phyloP scores from a whole-genome alignment of 23 red algal species.

The Gracilaria domingensis region DNA sequence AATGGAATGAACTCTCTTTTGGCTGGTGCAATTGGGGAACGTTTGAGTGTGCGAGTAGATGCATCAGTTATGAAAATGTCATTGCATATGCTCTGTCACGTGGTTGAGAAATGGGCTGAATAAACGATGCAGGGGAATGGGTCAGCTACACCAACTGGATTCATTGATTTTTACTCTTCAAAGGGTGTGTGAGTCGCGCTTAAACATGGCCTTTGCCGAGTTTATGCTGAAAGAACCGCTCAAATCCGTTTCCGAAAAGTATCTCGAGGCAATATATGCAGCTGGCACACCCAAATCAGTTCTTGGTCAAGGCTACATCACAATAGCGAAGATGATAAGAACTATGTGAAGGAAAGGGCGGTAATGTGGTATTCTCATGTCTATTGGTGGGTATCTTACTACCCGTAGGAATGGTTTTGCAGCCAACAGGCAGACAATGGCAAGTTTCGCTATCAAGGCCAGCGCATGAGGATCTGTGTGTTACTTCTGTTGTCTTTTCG shows the following conservation, averaged over 20 bases:
- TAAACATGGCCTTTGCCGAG: neutral
- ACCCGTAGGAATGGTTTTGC: too few relatives aligned
- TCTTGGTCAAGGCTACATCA: neutral
- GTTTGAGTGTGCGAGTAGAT: conserved; percentile 51
- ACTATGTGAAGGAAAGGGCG: neutral
- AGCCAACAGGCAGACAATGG: too few relatives aligned
- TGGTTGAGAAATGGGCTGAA: conserved; percentile 46
- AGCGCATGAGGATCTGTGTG: too few relatives aligned
- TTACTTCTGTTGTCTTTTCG: too few relatives aligned
- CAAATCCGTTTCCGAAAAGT: neutral
- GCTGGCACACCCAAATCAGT: neutral
- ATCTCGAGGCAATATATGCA: neutral
- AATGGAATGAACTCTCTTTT: conserved; percentile 46
- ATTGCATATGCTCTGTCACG: conserved; percentile 55
- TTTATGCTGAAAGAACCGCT: too few relatives aligned
- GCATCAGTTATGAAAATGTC: conserved; percentile 67
- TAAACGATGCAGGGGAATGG: neutral
- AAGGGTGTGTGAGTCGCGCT: neutral
- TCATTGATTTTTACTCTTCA: conserved; percentile 51
- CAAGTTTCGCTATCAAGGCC: too few relatives aligned
- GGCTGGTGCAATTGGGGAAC: conserved; percentile 51
- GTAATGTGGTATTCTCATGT: too few relatives aligned
- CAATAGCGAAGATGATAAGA: conserved; percentile 5
- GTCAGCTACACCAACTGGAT: conserved; percentile 5
- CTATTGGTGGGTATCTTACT: too few relatives aligned